phyloP scores from a whole-genome alignment of 192 early-diverging fungal species.

The Rhizoclosmatium sp. region DNA sequence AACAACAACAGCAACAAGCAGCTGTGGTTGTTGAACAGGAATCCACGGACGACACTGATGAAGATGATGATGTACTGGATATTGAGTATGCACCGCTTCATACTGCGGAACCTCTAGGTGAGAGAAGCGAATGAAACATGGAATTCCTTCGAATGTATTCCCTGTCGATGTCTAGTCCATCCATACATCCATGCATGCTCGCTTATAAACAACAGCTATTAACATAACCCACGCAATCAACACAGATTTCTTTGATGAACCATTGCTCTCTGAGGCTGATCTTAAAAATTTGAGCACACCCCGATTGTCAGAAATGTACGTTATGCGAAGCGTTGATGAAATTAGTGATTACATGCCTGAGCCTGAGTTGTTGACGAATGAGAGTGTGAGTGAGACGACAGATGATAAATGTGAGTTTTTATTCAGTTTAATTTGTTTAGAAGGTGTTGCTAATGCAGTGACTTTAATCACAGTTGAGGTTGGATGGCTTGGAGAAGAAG shows the following conservation, averaged over 20 bases:
- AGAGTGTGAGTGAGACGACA: too few relatives aligned
- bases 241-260: too few relatives aligned
- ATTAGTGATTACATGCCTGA: neutral
- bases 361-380: neutral
- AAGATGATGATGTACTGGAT: neutral
- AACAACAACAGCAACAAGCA: neutral
- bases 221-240: too few relatives aligned
- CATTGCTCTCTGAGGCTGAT: neutral
- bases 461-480: too few relatives aligned
- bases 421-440: too few relatives aligned
- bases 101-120: neutral
- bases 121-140: too few relatives aligned
- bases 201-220: too few relatives aligned
- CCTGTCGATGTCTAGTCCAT: neutral
- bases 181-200: neutral
- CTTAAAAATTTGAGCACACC: neutral
- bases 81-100: constrained; percentile 26
- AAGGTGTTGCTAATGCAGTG: too few relatives aligned
- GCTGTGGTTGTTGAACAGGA: neutral
- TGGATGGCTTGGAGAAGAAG: too few relatives aligned
- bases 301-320: neutral
- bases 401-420: too few relatives aligned
- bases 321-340: neutral
- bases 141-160: neutral
- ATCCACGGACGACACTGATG: neutral